Evolutionary conservation across 192 early-diverging fungal species (phyloP).

Genomic region (Coemansia sp.): DNA sequence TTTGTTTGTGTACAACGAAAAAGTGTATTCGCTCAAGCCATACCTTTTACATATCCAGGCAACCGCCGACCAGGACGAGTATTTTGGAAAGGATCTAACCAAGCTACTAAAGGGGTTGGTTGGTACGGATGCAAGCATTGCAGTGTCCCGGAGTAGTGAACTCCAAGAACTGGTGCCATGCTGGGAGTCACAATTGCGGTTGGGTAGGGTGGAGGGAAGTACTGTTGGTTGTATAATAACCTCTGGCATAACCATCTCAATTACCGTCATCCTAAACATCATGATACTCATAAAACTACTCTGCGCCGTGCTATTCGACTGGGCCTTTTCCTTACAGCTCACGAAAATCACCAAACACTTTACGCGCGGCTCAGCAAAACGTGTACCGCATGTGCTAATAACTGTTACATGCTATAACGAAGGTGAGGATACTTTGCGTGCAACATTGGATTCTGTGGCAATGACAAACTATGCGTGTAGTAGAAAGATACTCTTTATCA

Average conservation of each 20-base stretch:
- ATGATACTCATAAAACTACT: slow-evolving; percentile 61
- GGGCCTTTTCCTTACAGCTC: slow-evolving; percentile 63
- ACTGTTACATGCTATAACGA: slow-evolving; percentile 92
- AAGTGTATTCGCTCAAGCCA: slow-evolving; percentile 64
- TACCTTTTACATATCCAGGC: slow-evolving; percentile 58
- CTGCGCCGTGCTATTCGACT: slow-evolving; percentile 72
- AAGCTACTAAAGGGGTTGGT: slow-evolving; percentile 8
- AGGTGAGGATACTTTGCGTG: slow-evolving; percentile 66
- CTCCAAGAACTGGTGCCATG: slow-evolving; percentile 57
- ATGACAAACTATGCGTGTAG: slow-evolving; percentile 77
- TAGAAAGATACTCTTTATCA: slow-evolving; percentile 78
- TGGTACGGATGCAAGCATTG: slow-evolving; percentile 58
- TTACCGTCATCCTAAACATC: slow-evolving; percentile 57
- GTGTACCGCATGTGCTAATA: slow-evolving; percentile 51
- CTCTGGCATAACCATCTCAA: slow-evolving; percentile 54
- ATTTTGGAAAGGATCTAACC: slow-evolving; percentile 40
- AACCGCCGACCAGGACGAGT: slow-evolving; percentile 35
- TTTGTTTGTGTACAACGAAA: slow-evolving; percentile 67
- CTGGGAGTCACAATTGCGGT: slow-evolving; percentile 60
- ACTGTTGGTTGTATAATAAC: slow-evolving; percentile 71
- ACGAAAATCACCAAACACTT: slow-evolving; percentile 36
- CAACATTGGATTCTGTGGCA: slow-evolving; percentile 85
- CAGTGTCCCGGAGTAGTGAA: slow-evolving; percentile 54
- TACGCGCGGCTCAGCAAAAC: slow-evolving; percentile 19
- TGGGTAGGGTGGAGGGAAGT: slow-evolving; percentile 69